These are phyloP conservation scores for Fusarium metavorans DNA, from an alignment of 2,329 filamentous ascomycete genomes.

Conservation along the genomic window DNA sequence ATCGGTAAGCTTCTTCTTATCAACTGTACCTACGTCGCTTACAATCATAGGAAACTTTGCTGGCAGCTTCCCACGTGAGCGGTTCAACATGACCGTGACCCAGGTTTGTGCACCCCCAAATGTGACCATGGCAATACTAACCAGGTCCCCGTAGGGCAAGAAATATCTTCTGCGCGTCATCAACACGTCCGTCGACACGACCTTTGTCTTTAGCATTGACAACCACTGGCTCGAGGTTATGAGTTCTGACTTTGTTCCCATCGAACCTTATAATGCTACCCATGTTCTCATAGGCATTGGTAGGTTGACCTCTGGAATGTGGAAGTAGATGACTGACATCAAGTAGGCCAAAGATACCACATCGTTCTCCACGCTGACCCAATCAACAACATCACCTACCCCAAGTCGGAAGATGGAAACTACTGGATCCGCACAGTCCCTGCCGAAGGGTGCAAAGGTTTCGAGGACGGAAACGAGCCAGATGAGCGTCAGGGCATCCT, in stretches of 20 bases:
- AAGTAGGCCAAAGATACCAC: not conserved
- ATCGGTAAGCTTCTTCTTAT: not conserved
- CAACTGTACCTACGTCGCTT: not conserved
- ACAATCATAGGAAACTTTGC: not conserved
- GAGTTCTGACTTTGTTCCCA: slow-evolving; percentile 13
- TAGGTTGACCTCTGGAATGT: not conserved
- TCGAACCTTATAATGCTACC: not conserved
- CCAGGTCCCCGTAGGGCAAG: not conserved
- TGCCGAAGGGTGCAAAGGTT: slow-evolving; percentile 13
- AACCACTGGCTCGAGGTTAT: slow-evolving; percentile 8
- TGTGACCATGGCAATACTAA: not conserved
- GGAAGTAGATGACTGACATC: not conserved
- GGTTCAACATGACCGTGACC: not conserved
- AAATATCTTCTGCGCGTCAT: slow-evolving; percentile 10
- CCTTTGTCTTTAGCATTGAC: slow-evolving; percentile 10
- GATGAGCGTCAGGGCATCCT: slow-evolving; percentile 18
- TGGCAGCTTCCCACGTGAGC: not conserved
- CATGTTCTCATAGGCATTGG: not conserved
- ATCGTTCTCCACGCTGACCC: not conserved
- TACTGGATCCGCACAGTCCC: slow-evolving; percentile 14
- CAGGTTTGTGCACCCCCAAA: not conserved
- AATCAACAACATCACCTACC: not conserved
- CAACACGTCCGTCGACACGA: slow-evolving; percentile 13
- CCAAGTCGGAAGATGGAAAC: not conserved
- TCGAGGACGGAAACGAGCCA: slow-evolving; percentile 12